These are phyloP conservation scores for Venturia effusa DNA, from an alignment of 2,329 filamentous ascomycete genomes.

Conservation along the genomic window DNA sequence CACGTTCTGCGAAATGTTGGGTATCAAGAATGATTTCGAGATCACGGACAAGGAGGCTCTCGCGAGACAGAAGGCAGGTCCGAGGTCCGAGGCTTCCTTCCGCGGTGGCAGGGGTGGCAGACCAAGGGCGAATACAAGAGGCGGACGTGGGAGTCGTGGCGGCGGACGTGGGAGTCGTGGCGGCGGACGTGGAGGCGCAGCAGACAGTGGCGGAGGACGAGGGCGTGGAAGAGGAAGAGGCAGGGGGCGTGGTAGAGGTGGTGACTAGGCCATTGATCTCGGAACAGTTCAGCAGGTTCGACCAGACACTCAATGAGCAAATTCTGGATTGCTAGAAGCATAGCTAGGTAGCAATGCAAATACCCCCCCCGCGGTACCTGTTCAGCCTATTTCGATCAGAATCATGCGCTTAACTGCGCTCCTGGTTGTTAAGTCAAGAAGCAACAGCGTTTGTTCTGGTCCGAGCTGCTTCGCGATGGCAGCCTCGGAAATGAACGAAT, in stretches of 20 bases:
- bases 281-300: neutral
- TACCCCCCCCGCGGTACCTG: too few relatives aligned
- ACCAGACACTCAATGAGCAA: neutral
- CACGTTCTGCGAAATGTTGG: conserved; percentile 69
- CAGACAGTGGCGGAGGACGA: conserved; percentile 17
- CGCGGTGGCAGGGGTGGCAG: conserved; percentile 11
- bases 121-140: conserved; percentile 9
- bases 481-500: too few relatives aligned
- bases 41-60: conserved; percentile 60
- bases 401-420: too few relatives aligned
- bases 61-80: conserved; percentile 47
- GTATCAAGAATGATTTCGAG: conserved; percentile 66
- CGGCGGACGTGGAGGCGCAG: conserved; percentile 15
- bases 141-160: conserved; percentile 13
- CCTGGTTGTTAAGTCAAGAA: too few relatives aligned
- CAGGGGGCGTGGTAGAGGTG: conserved; percentile 4
- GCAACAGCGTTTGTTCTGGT: too few relatives aligned
- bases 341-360: too few relatives aligned
- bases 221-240: conserved; percentile 16
- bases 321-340: too few relatives aligned
- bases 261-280: neutral
- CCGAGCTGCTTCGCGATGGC: too few relatives aligned
- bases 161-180: conserved; percentile 14
- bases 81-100: conserved; percentile 30
- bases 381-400: too few relatives aligned